These are phyloP conservation scores for Cichorium intybus DNA, from an alignment of 140 eudicot genomes.

Conservation along the genomic window DNA sequence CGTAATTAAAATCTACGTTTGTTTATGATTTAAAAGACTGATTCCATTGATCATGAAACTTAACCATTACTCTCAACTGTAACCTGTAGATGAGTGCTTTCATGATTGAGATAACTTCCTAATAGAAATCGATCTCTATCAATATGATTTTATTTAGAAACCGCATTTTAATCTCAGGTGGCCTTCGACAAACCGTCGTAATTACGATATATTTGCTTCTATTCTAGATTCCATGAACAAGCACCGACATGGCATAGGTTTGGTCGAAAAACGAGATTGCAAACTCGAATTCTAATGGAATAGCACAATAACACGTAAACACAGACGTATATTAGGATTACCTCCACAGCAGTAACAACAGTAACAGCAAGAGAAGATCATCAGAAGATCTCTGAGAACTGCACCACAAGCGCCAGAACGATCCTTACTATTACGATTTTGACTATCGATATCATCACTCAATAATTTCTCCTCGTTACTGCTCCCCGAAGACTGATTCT, in stretches of 20 bases:
- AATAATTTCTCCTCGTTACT: constrained; percentile 35
- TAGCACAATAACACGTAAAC: not conserved
- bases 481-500: constrained; percentile 18
- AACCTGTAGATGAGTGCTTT: not conserved
- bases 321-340: constrained; percentile 14
- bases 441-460: constrained; percentile 8
- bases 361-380: constrained; percentile 55
- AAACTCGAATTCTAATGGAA: not conserved
- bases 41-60: not conserved
- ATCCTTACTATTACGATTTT: not conserved
- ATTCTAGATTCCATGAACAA: not conserved
- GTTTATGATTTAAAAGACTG: not conserved
- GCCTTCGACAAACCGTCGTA: not conserved
- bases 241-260: not conserved
- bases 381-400: constrained; percentile 34
- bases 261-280: not conserved
- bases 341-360: constrained; percentile 78
- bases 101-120: not conserved
- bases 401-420: not conserved
- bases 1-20: not conserved
- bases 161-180: not conserved
- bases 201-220: not conserved
- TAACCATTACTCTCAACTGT: not conserved
- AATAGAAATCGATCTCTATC: not conserved
- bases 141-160: not conserved